Conservation (phyloP, 306 rosid genomes). For the Sesbania bispinosa region DNA sequence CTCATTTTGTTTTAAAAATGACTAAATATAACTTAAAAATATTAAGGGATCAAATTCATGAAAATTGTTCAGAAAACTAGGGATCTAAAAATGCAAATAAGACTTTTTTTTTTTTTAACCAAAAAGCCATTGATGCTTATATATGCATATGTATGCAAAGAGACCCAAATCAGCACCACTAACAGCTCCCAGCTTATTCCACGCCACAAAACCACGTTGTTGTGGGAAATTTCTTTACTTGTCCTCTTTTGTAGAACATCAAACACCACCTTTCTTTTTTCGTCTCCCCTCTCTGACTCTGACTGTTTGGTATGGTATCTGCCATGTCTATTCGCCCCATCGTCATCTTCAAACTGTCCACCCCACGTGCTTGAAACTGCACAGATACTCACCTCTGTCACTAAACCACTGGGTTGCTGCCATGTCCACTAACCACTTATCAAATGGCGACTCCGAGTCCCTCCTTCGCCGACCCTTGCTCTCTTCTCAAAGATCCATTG, state of each 20-base stretch:
- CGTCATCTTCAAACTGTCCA: background rate
- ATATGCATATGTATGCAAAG: too few species aligned
- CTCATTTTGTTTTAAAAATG: too few species aligned
- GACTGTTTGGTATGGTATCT: background rate
- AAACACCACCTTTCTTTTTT: background rate
- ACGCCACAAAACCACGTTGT: background rate
- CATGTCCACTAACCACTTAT: constrained; percentile 15
- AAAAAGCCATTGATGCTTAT: too few species aligned
- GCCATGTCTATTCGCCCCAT: background rate
- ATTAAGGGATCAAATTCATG: too few species aligned
- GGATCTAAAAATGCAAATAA: too few species aligned
- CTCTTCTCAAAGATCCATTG: constrained; percentile 37
- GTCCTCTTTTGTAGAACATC: background rate
- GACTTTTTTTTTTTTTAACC: too few species aligned
- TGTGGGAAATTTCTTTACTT: background rate
- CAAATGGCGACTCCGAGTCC: constrained; percentile 43
- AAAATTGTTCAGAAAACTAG: too few species aligned
- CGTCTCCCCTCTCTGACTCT: background rate
- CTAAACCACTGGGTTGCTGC: background rate
- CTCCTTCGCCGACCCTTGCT: constrained; percentile 48
- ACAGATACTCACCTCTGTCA: background rate
- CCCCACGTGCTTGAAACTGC: background rate
- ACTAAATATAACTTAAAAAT: too few species aligned
- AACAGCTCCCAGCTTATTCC: background rate
- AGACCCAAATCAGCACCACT: too few species aligned